Conservation (phyloP, 768 basidiomycete genomes). For the Mycena chlorophos region DNA sequence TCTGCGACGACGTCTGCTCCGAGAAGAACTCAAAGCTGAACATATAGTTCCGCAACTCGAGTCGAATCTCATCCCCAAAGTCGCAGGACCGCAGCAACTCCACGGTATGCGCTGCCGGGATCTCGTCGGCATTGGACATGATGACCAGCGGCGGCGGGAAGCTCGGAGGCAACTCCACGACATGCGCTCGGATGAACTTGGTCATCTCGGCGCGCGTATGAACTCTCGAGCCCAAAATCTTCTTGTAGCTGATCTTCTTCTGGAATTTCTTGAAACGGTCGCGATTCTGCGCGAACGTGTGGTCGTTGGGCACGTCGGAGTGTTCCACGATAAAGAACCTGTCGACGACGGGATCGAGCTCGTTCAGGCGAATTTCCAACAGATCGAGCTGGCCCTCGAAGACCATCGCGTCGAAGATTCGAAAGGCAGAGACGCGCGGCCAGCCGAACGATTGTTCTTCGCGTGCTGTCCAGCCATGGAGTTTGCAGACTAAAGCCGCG, state of each 20-base stretch:
- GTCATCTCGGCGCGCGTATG: slow-evolving; percentile 53
- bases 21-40: slow-evolving; percentile 61
- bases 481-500: slow-evolving; percentile 44
- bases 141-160: slow-evolving; percentile 46
- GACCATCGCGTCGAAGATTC: slow-evolving; percentile 57
- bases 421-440: slow-evolving; percentile 36
- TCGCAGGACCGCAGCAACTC: slow-evolving; percentile 53
- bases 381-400: slow-evolving; percentile 67
- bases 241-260: slow-evolving; percentile 53
- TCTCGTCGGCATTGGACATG: slow-evolving; percentile 66
- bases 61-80: slow-evolving; percentile 53
- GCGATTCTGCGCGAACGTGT: slow-evolving; percentile 48
- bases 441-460: too few species aligned
- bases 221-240: slow-evolving; percentile 50
- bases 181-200: slow-evolving; percentile 40
- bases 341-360: slow-evolving; percentile 57
- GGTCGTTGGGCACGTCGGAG: slow-evolving; percentile 57
- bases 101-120: slow-evolving; percentile 54
- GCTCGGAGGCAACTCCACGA: slow-evolving; percentile 30
- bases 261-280: slow-evolving; percentile 49
- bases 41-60: slow-evolving; percentile 60
- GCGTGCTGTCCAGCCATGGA: slow-evolving; percentile 58
- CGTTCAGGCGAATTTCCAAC: slow-evolving; percentile 61
- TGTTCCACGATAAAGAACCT: slow-evolving; percentile 63
- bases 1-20: slow-evolving; percentile 56